Evolutionary conservation across 305 asterid genomes (phyloP), one percentile per base, ranked within the genome.

Genomic region (Fraxinus platypoda): DNA sequence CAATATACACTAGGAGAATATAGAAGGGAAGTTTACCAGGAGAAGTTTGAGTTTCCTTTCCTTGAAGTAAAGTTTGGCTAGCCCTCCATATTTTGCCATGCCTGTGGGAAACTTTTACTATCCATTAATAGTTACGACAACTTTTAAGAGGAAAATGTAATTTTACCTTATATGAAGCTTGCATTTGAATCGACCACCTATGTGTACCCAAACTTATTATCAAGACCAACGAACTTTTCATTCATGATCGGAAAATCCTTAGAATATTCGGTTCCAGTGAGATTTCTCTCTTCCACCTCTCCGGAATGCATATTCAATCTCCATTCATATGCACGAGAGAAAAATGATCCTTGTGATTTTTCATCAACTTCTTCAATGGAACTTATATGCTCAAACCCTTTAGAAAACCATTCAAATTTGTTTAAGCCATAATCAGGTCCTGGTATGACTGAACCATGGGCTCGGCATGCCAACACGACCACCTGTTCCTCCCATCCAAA

Each of bases 211-310:
- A 81, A 92, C 74, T 85, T 84, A 75, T 87, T 91, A 74, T 75
- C 81, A 8, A 77, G 46, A 26, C 93, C 90, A n/a, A 13, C 75
- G 21, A 86, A 87, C 23, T 82, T 83, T 26, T 88, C 91, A 78
- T 94, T 92, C 0, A 91, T 86, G 74, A 89, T 21, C 2, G 98
- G 97, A 37, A 94, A 94, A 15, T 94, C 95, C 95, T 92, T 87
- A 2, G 93, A 89, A 76, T 64, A 85, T 2, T 88, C 80, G 0
- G 82, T 86, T 79, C 90, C 92, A 0, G 91, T 90, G 57, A 90
- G 91, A 84, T 88, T 77, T 75, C 79, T 88, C 82, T 88, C 92
- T 43, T 82, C 85, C 81, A 87, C 88, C 28, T 86, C 87, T 52
- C 92, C 87, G 0, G 88, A 82, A 54, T 12, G 74, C 87, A 88